Evolutionary conservation across 345 rosid genomes (phyloP).

Genomic region (Rhizophora apiculata): DNA sequence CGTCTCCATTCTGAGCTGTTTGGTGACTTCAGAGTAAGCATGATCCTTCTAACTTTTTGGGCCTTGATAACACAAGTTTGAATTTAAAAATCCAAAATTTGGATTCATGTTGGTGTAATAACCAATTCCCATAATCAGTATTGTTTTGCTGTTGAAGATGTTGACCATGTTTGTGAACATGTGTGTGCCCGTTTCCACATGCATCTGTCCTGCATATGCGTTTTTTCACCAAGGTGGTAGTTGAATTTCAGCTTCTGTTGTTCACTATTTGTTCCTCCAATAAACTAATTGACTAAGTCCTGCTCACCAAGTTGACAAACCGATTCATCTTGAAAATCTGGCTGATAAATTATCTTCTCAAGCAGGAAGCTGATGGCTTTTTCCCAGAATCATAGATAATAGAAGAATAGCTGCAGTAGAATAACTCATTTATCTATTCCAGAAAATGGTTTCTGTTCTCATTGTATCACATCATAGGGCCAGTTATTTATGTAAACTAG

Average conservation of each 20-base stretch:
- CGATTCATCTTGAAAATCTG: background rate
- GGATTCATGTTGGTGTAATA: no score
- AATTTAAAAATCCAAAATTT: no score
- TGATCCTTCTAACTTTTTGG: background rate
- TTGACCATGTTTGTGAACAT: no score
- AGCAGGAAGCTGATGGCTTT: no score
- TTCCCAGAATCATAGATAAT: no score
- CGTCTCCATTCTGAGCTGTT: constrained; percentile 64
- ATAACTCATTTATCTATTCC: background rate
- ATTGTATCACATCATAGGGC: no score
- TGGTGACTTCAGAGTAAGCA: constrained; percentile 70
- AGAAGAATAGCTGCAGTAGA: background rate
- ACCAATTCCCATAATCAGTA: background rate
- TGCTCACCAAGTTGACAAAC: background rate
- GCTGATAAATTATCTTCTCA: background rate
- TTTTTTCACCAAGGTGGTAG: background rate
- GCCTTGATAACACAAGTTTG: no score
- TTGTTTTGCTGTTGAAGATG: background rate
- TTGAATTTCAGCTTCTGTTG: background rate
- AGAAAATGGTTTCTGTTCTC: no score
- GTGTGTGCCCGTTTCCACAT: background rate
- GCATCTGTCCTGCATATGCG: no score
- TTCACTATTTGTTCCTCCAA: no score
- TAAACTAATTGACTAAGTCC: no score
- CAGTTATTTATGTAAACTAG: no score